Evolutionary conservation across 1,139 yeast genomes (phyloP).

Genomic region (Saccharomyces pastorianus): DNA sequence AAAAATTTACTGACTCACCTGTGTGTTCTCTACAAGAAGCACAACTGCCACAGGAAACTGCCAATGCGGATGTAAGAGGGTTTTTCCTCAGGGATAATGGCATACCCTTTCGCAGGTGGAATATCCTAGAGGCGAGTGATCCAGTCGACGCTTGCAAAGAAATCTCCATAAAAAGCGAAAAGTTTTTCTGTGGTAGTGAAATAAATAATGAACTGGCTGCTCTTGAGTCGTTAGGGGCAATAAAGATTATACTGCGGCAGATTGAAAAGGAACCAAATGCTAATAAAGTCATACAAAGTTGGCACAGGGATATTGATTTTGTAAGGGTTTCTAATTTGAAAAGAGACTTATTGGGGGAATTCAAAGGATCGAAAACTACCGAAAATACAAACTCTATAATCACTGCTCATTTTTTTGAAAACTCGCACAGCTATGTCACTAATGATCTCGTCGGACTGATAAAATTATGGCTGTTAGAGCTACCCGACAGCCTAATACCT

Average conservation of each 20-base stretch:
- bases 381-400: slow-evolving; percentile 3
- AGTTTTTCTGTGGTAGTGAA: slow-evolving; percentile 9
- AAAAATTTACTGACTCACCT: not conserved
- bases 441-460: slow-evolving; percentile 22
- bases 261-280: slow-evolving; percentile 3
- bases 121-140: not conserved
- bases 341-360: slow-evolving; percentile 10
- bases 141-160: not conserved
- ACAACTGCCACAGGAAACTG: not conserved
- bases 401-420: not conserved
- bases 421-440: not conserved
- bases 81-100: slow-evolving; percentile 8
- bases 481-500: slow-evolving; percentile 33
- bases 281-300: slow-evolving; percentile 5
- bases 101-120: slow-evolving; percentile 7
- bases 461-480: slow-evolving; percentile 32
- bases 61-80: not conserved
- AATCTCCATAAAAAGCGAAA: not conserved
- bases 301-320: slow-evolving; percentile 16
- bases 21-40: not conserved
- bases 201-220: slow-evolving; percentile 3
- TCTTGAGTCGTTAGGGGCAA: slow-evolving; percentile 3
- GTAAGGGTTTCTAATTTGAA: slow-evolving; percentile 16
- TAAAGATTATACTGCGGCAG: slow-evolving; percentile 2
- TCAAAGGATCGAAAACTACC: slow-evolving; percentile 2